Conservation (phyloP, 768 basidiomycete species). For the Lyophyllum semitale region DNA sequence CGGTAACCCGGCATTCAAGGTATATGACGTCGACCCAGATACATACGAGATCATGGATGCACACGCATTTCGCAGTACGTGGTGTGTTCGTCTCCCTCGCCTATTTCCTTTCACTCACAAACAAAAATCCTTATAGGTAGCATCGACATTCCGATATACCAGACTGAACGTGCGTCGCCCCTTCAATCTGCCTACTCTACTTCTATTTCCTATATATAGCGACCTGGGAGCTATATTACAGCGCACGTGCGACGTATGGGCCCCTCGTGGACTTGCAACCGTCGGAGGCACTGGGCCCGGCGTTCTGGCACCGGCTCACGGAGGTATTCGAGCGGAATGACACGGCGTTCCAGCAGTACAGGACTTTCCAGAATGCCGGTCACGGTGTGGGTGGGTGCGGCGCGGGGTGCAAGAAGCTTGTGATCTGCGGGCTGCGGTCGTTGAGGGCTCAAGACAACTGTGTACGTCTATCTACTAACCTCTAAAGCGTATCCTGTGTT, state of each 20-base stretch:
- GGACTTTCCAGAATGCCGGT: constrained; percentile 43
- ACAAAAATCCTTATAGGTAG: constrained; percentile 32
- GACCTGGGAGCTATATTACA: constrained; percentile 57
- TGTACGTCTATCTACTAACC: constrained; percentile 22
- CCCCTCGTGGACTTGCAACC: constrained; percentile 41
- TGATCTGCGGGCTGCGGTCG: constrained; percentile 46
- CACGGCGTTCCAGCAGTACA: constrained; percentile 46
- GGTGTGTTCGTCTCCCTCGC: not conserved
- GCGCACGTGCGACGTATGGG: constrained; percentile 54
- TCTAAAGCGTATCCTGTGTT: not conserved
- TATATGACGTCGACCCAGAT: constrained; percentile 67
- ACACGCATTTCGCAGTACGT: constrained; percentile 49
- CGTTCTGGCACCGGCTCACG: constrained; percentile 65
- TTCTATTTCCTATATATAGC: constrained; percentile 29
- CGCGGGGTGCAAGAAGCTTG: constrained; percentile 37
- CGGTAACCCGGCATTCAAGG: constrained; percentile 56
- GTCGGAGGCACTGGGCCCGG: constrained; percentile 42
- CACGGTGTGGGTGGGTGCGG: constrained; percentile 33
- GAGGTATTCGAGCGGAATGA: constrained; percentile 52
- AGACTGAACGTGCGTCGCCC: constrained; percentile 40
- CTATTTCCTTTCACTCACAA: not conserved
- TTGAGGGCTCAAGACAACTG: constrained; percentile 45
- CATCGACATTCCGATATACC: constrained; percentile 43
- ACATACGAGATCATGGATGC: constrained; percentile 68
- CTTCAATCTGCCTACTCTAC: not conserved